Base-by-base conservation (phyloP, 1,139 yeast genomes). In the Lodderomyces beijingensis region DNA sequence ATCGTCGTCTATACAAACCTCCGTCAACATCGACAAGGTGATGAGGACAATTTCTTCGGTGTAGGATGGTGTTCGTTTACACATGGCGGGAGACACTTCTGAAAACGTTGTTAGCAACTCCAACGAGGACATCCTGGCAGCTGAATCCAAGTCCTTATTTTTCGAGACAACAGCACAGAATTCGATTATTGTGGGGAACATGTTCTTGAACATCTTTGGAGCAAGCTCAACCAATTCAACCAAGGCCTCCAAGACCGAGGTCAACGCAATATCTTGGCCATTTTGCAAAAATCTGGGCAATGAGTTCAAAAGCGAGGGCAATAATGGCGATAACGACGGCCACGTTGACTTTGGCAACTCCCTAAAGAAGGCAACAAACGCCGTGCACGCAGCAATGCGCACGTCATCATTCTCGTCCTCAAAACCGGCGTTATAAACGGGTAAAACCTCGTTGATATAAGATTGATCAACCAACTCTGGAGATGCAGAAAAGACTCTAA, bases 11-110 rank as follows among this genome's bases (percentile, higher is more conserved):
- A 74, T 67, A 41, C 96, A 89, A 35, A 91, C 93, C 57, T 91
- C 97, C 6, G 97, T 88, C 75, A 91, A 80, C 82, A 91, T 75
- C 25, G 81, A 70, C 42, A 91, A 69, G 20, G 93, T 84, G 39
- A 79, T 75, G 40, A 82, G 62, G 21, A 91, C 86, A 57, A 91
- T 70, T 19, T 79, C 68, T 35, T 77, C 74, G 1, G 93, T 77
- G 55, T 87, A 91, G 5, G 75, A 62, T 6, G 82, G 73, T 43
- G 87, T 87, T 27, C 79, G 65, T 53, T 85, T 85, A 65, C 97
- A 89, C 98, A 91, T 91, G 32, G 80, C 79, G 27, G 98, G 98
- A 4, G 96, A 85, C 23, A 85, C 84, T 56, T 91, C 98, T 32
- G 94, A 79, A 54, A 91, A 91, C 0, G 94, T 81, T 3, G 95